Evolutionary conservation across 768 basidiomycete genomes (phyloP).

Genomic region (Rhodosporidiobolus odoratus): DNA sequence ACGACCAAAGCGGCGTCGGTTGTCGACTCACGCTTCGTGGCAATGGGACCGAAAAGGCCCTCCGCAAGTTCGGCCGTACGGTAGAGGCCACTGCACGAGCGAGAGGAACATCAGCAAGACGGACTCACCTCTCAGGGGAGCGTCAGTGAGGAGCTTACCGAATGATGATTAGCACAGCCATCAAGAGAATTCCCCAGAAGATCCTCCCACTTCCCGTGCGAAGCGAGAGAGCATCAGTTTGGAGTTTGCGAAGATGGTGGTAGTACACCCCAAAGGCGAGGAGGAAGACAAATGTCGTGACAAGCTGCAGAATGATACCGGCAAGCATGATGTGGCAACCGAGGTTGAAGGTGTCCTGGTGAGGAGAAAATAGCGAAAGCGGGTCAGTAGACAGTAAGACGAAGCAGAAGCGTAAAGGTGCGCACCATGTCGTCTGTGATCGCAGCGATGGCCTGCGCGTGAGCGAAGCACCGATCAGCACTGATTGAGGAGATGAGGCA

Average conservation of each 20-base stretch:
- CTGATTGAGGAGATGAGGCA: background rate
- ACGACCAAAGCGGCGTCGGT: too few species aligned
- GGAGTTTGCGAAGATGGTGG: background rate
- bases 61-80: conserved; percentile 21
- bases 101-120: background rate
- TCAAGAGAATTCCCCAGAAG: background rate
- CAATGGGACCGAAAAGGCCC: conserved; percentile 1
- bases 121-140: background rate
- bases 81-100: conserved; percentile 7
- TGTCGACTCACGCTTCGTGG: background rate
- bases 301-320: conserved; percentile 17
- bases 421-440: background rate
- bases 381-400: too few species aligned
- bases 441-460: background rate
- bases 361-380: too few species aligned
- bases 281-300: background rate
- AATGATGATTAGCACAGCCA: conserved; percentile 10
- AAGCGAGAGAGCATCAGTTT: background rate
- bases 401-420: background rate
- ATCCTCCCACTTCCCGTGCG: background rate
- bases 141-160: background rate
- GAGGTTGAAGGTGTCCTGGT: background rate
- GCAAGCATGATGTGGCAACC: conserved; percentile 20
- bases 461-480: background rate
- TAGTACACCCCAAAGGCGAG: background rate